Percentiles rank a stretch among this genome's conserved stretches.
Evolutionary conservation across 768 basidiomycete species (phyloP).

Genomic region (Leccinum subtestaceum): DNA sequence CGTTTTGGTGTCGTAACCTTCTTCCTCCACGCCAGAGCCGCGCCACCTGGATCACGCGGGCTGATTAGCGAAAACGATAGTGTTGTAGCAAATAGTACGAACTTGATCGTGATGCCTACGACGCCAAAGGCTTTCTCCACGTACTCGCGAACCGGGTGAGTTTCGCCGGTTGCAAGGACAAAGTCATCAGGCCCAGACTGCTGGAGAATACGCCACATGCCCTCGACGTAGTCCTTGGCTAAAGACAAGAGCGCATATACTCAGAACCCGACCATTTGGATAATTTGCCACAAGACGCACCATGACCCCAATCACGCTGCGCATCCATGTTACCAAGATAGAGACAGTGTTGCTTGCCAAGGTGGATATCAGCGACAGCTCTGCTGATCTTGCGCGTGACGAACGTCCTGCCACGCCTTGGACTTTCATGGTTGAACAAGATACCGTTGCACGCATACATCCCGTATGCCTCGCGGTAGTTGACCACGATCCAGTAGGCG

Average conservation of each 20-base stretch:
- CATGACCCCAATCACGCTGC: conserved; percentile 97
- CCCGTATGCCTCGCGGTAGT: conserved; percentile 92
- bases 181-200: conserved; percentile 82
- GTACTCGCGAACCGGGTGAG: conserved; percentile 90
- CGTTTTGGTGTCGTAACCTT: conserved; percentile 68
- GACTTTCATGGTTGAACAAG: conserved; percentile 97
- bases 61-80: conserved; percentile 3
- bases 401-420: conserved; percentile 90
- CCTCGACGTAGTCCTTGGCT: conserved; percentile 92
- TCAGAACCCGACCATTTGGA: conserved; percentile 2
- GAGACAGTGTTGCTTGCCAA: conserved; percentile 86
- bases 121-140: conserved; percentile 82
- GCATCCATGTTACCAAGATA: conserved; percentile 96
- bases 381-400: conserved; percentile 94
- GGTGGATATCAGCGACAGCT: conserved; percentile 86
- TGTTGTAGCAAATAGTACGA: conserved; percentile 17
- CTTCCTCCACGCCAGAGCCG: conserved; percentile 70
- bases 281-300: conserved; percentile 39
- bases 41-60: conserved; percentile 59
- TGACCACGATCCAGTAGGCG: conserved; percentile 87
- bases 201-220: conserved; percentile 98
- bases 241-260: neutral
- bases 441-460: conserved; percentile 98
- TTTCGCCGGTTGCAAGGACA: conserved; percentile 95
- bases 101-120: conserved; percentile 68